Evolutionary conservation across 306 rosid species (phyloP).

Genomic region (Malus domestica): DNA sequence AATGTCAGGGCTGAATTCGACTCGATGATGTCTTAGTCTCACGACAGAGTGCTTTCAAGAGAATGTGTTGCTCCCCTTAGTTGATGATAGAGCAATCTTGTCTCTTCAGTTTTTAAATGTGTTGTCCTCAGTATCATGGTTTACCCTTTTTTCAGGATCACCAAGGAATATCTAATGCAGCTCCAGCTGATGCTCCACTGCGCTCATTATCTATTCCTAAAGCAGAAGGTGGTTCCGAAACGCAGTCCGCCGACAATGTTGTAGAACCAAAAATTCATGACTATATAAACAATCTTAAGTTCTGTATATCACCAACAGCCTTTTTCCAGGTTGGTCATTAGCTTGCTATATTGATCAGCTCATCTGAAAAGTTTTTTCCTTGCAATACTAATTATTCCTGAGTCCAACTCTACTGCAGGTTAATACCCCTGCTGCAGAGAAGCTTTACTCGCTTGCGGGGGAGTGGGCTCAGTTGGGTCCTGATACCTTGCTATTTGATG

Average conservation of each 20-base stretch:
- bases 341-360: conserved; percentile 9
- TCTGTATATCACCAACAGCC: conserved; percentile 91
- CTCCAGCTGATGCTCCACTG: conserved; percentile 78
- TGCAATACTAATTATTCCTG: conserved; percentile 3
- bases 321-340: conserved; percentile 70
- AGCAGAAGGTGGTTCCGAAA: conserved; percentile 29
- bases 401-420: conserved; percentile 46
- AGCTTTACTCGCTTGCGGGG: conserved; percentile 90
- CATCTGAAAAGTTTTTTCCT: neutral
- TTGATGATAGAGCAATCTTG: conserved; percentile 10
- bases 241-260: conserved; percentile 22
- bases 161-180: conserved; percentile 89
- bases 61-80: neutral
- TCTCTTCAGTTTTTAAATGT: conserved; percentile 12
- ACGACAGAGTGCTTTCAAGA: neutral
- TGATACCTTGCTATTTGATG: conserved; percentile 84
- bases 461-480: conserved; percentile 94
- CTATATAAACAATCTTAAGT: conserved; percentile 62
- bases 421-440: conserved; percentile 94
- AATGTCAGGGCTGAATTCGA: neutral
- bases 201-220: conserved; percentile 37
- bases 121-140: neutral
- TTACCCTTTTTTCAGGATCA: conserved; percentile 53
- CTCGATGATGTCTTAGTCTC: neutral
- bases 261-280: conserved; percentile 73